Evolutionary conservation across 1,139 yeast species (phyloP).

Genomic region (Taphrina flavorubra): DNA sequence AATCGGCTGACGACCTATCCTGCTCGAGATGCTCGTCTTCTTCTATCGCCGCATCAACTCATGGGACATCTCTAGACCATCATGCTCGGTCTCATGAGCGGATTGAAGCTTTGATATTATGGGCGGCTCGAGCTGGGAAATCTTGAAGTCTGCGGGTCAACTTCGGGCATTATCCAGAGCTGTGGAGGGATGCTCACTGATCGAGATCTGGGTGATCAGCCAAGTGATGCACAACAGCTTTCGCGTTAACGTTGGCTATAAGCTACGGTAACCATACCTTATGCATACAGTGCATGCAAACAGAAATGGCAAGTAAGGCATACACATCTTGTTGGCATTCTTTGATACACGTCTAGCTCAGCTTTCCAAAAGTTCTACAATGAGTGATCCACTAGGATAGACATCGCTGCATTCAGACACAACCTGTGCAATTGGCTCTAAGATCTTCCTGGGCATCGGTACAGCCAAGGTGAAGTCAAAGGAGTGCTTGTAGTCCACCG

Average conservation of each 20-base stretch:
- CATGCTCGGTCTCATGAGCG: no score
- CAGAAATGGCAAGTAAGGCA: not conserved
- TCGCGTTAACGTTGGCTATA: no score
- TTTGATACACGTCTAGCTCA: not conserved
- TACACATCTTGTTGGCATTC: not conserved
- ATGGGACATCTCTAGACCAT: no score
- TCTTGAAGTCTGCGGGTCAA: not conserved
- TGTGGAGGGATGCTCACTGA: no score
- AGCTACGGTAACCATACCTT: not conserved
- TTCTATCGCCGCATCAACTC: no score
- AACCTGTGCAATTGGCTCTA: slow-evolving; percentile 50
- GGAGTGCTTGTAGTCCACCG: slow-evolving; percentile 56
- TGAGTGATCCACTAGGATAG: slow-evolving; percentile 67
- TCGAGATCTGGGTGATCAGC: no score
- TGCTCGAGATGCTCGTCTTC: no score
- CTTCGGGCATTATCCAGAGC: not conserved
- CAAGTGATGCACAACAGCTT: no score
- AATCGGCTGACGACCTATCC: no score
- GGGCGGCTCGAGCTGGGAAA: not conserved
- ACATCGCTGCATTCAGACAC: slow-evolving; percentile 57
- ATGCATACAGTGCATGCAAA: not conserved
- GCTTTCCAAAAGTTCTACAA: slow-evolving; percentile 58
- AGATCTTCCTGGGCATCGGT: slow-evolving; percentile 63
- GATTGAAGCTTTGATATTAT: no score
- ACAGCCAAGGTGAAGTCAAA: slow-evolving; percentile 59